Base-by-base conservation (phyloP, 495 filamentous ascomycete species). In the Penicillium riverlandense region DNA sequence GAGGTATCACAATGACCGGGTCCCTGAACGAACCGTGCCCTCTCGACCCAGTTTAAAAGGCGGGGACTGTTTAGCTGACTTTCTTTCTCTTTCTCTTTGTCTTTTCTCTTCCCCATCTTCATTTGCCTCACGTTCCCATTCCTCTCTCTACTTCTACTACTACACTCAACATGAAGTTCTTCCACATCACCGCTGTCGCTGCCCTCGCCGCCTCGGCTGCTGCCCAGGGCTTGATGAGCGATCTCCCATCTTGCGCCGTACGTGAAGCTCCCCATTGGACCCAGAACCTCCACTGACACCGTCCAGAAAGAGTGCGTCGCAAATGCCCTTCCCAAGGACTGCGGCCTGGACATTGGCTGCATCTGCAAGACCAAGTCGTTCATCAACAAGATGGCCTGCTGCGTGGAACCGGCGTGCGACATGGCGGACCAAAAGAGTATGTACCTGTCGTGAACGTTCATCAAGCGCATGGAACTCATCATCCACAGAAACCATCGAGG, bases 321-420 rank as follows among this genome's bases (percentile, higher is more conserved):
- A 40, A 44, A 58, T 14, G 30, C 68, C 10, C 72, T 76, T 36
- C 69, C 78, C 7, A 13, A 37, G 7, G 64, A 63, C 45, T 90
- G 86, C 63, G 62, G 67, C 11, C 53, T 74, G 38, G 76, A 88
- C 45, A 57, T 79, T 48, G 52, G 61, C 32, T 94, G 88, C 59
- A 87, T 90, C 53, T 94, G 88, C 67, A 52, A 46, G 9, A 67
- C 75, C 59, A 50, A 59, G 6, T 55, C 58, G 8, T 86, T 86
- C 69, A 70, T 95, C 45, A 51, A 37, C 31, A 49, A 62, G 29
- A 79, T 92, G 44, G 65, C 79, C 28, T 86, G 83, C 69, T 95
- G 88, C 58, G 69, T 94, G 7, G 55, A 61, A 16, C 55, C 52
- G 2, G 57, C 45, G 8, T 95, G 88, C 63, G 48, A 58, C 36